Evolutionary conservation across 768 basidiomycete species (phyloP).

Genomic region (Pisolithus tinctorius): DNA sequence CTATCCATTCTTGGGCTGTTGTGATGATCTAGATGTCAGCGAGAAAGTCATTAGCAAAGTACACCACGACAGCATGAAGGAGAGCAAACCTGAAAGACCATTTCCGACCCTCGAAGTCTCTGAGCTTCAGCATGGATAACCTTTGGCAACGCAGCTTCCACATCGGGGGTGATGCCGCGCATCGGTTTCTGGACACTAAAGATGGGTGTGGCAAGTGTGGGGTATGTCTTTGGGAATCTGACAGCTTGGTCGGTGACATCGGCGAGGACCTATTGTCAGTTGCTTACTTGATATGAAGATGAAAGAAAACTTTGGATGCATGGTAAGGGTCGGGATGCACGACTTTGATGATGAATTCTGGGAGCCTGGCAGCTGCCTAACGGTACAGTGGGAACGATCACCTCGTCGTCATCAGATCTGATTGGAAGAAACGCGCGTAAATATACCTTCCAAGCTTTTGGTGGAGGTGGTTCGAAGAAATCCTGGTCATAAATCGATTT

Average conservation of each 20-base stretch:
- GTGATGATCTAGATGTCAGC: constrained; percentile 46
- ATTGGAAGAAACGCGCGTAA: constrained; percentile 4
- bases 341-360: constrained; percentile 73
- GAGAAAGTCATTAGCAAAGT: constrained; percentile 1
- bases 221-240: constrained; percentile 81
- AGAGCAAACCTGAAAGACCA: constrained; percentile 64
- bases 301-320: constrained; percentile 52
- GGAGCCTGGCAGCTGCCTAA: constrained; percentile 61
- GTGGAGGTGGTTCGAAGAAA: constrained; percentile 65
- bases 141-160: constrained; percentile 50
- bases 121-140: constrained; percentile 62
- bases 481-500: constrained; percentile 77
- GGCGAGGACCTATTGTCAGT: constrained; percentile 1
- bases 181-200: constrained; percentile 64
- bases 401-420: background rate
- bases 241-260: background rate
- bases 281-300: constrained; percentile 64
- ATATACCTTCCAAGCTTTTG: constrained; percentile 76
- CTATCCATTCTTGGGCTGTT: constrained; percentile 67
- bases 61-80: background rate
- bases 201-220: constrained; percentile 58
- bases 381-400: background rate
- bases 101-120: constrained; percentile 59
- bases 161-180: constrained; percentile 50
- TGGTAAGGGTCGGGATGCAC: constrained; percentile 54